Conservation (phyloP, 2,329 filamentous ascomycete genomes). For the Lasiodiplodia citricola region DNA sequence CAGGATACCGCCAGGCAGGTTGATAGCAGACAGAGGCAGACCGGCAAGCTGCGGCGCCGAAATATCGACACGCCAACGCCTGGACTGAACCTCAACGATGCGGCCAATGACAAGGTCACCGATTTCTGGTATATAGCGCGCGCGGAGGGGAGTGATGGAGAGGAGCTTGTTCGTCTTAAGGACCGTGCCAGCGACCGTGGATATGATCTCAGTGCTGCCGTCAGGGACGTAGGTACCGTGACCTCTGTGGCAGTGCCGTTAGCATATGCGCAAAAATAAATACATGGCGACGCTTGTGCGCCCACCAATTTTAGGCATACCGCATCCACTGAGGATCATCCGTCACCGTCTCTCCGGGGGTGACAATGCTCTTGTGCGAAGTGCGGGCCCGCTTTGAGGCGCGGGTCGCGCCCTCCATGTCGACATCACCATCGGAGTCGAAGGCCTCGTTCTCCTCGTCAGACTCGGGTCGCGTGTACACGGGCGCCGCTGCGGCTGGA, state of each 20-base stretch:
- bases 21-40: constrained; percentile 87
- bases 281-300: not conserved
- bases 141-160: constrained; percentile 85
- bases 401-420: constrained; percentile 53
- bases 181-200: constrained; percentile 87
- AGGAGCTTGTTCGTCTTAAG: constrained; percentile 97
- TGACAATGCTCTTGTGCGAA: constrained; percentile 67
- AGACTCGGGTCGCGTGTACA: constrained; percentile 32
- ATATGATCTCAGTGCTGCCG: constrained; percentile 72
- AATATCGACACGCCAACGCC: constrained; percentile 94
- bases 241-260: constrained; percentile 62
- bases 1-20: constrained; percentile 90
- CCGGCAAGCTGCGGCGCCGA: constrained; percentile 84
- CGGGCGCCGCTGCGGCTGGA: constrained; percentile 50
- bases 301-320: constrained; percentile 13
- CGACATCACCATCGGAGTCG: constrained; percentile 56
- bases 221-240: constrained; percentile 85
- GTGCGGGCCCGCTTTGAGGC: constrained; percentile 47
- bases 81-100: constrained; percentile 92
- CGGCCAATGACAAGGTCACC: constrained; percentile 93
- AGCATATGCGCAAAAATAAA: constrained; percentile 29
- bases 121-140: constrained; percentile 93
- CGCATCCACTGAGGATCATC: constrained; percentile 95
- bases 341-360: constrained; percentile 87
- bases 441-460: constrained; percentile 40